Evolutionary conservation across 495 filamentous ascomycete genomes (phyloP), one percentile per base, ranked within the genome.

Genomic region (Pseudevernia furfuracea): DNA sequence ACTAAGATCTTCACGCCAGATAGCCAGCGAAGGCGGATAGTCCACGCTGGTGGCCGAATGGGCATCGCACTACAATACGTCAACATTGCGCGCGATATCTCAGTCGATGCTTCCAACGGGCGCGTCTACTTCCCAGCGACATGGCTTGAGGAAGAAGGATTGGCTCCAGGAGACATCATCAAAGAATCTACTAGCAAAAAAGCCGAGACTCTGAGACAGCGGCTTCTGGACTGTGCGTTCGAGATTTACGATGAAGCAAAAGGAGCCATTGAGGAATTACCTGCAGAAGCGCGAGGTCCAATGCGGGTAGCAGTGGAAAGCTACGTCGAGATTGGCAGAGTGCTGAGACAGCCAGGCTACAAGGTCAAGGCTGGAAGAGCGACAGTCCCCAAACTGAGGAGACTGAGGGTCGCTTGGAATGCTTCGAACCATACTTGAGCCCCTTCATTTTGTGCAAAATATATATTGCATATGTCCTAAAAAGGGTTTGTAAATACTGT

Each of bases 271-370:
- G 76, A 83, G 53, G 63, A 79, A 65, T 70, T 90, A 15, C 87
- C 87, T 7, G 15, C 36, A 0, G 80, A 82, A 60, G 81, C 80
- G 7, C 75, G 82, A 61, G 82, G 79, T 7, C 84, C 86, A 4
- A 79, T 89, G 71, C 75, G 82, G 37, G 85, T 87, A 12, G 86
- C 85, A 5, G 83, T 89, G 0, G 85, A 89, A 73, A 87, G 84
- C 66, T 90, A 90, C 64, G 85, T 90, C 81, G 85, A 87, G 69
- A 90, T 89, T 71, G 87, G 85, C 19, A 71, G 85, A 44, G 80
- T 85, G 59, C 71, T 86, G 58, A 71, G 72, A 56, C 74, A 76
- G 59, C 71, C 72, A 55, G 71, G 73, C 21, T 78, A 77, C 52
- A 72, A 74, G 60, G 73, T 79, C 44, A 82, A 81, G 69, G 79